Evolutionary conservation across 495 filamentous ascomycete genomes (phyloP), one percentile per base, ranked within the genome.

Genomic region (Xylaria cubensis): DNA sequence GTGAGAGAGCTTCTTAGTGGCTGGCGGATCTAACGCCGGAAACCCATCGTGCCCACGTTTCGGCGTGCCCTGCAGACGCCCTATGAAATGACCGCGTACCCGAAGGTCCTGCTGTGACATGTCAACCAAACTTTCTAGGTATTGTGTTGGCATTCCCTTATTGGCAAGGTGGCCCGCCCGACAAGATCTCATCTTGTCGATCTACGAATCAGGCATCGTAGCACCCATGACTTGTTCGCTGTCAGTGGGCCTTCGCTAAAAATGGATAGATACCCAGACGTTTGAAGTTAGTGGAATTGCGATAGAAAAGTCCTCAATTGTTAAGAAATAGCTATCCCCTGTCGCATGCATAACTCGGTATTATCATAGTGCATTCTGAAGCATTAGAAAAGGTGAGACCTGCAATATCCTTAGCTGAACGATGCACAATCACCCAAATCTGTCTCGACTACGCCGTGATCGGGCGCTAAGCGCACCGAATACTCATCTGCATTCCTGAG

Each of bases 61-160:
- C 67, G 13, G 12, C 13, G 8, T 50, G 67, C 55, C 48, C 59
- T n/a, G 59, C 44, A 48, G 48, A 64, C 32, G 24, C 24, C 69
- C 48, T 64, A 46, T 56, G 21, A 56, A 41, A 55, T 15, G 39
- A 21, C 67, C 48, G n/a, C 53, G 42, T 50, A 42, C 29, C 46
- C 19, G 19, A 29, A 50, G n/a, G 32, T 19, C 48, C 36, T 67
- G 34, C 26, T 51, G n/a, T 42, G n/a, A 41, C 48, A 44, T 65
- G 46, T 34, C 50, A n/a, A 12, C 42, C 29, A 39, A n/a, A 12
- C 51, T 48, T 24, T 64, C 58, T 39, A 17, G 42, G 42, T 44
- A 26, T 61, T 65, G 63, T 72, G 70, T 15, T 72, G 70, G 70
- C 70, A 72, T 34, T 34, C 63, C 41, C 63, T 24, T 44, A 72